Evolutionary conservation across 2,329 filamentous ascomycete species (phyloP).

Genomic region (Didymella glomerata): DNA sequence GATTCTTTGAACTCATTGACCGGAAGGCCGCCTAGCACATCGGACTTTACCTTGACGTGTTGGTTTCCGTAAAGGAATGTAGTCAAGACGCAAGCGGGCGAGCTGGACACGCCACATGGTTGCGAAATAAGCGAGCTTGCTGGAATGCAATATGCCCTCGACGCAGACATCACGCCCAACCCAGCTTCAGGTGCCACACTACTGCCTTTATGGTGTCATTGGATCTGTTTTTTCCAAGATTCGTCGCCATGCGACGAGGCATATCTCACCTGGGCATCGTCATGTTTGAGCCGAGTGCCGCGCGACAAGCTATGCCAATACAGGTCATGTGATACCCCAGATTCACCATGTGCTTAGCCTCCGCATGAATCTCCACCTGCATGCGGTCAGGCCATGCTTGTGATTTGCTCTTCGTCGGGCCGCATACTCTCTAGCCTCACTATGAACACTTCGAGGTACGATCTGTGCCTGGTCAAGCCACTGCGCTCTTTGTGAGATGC

Average conservation of each 20-base stretch:
- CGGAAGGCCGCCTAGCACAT: not conserved
- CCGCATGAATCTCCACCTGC: not conserved
- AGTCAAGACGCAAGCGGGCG: constrained; percentile 11
- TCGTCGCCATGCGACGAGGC: not conserved
- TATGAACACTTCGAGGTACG: not conserved
- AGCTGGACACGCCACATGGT: not conserved
- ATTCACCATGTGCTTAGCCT: constrained; percentile 6
- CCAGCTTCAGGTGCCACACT: not conserved
- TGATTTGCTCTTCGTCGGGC: constrained; percentile 4
- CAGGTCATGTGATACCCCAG: constrained; percentile 12
- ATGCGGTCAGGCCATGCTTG: not conserved
- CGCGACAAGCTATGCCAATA: constrained; percentile 9
- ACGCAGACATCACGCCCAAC: not conserved
- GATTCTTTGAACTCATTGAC: not conserved
- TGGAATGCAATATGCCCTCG: constrained; percentile 10
- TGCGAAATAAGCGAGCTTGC: constrained; percentile 9
- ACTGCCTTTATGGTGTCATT: not conserved
- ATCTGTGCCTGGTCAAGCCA: constrained; percentile 1
- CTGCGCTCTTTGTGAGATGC: constrained; percentile 3
- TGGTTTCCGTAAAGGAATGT: constrained; percentile 5
- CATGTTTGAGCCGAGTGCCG: constrained; percentile 9
- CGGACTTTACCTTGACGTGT: not conserved
- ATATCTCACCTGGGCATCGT: constrained; percentile 6
- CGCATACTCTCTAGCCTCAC: constrained; percentile 2
- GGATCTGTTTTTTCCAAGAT: not conserved